Percentiles rank a stretch among this genome's conserved stretches.
These are phyloP conservation scores for Tuber microsphaerosporum DNA, from an alignment of 495 filamentous ascomycete species.

Conservation along the genomic window DNA sequence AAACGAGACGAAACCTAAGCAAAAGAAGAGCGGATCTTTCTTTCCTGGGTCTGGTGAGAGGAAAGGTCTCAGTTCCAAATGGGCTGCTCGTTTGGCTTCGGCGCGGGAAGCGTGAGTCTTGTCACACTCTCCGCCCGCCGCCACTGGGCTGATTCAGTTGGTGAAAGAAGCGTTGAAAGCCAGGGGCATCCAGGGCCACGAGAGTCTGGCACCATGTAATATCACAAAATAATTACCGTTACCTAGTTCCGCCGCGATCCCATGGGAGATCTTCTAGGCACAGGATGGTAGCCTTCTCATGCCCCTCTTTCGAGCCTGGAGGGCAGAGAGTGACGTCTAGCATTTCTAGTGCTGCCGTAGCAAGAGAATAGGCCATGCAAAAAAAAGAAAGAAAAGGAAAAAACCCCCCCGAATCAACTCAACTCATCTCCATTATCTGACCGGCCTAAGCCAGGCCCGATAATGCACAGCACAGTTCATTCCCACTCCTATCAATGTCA, in stretches of 20 bases:
- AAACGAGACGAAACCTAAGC: background rate
- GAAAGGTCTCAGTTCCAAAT: conserved; percentile 1
- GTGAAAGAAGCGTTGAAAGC: background rate
- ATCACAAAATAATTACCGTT: background rate
- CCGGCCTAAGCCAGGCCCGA: background rate
- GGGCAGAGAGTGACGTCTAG: background rate
- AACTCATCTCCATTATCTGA: background rate
- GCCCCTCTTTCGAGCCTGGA: background rate
- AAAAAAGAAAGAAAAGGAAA: background rate
- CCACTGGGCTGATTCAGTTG: background rate
- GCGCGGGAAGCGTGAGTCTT: conserved; percentile 1
- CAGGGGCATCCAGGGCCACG: conserved; percentile 3
- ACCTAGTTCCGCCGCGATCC: background rate
- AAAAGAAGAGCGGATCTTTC: background rate
- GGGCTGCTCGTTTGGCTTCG: background rate
- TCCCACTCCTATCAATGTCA: background rate
- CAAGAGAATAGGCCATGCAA: background rate
- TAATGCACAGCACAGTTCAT: background rate
- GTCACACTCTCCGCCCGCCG: conserved; percentile 1
- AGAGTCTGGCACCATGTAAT: background rate
- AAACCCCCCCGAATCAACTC: background rate
- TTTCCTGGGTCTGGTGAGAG: background rate
- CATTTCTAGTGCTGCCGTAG: background rate
- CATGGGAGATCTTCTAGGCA: background rate
- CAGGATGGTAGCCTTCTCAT: background rate